phyloP scores from a whole-genome alignment of 208 protist genomes.

The Baffinella frigidus region DNA sequence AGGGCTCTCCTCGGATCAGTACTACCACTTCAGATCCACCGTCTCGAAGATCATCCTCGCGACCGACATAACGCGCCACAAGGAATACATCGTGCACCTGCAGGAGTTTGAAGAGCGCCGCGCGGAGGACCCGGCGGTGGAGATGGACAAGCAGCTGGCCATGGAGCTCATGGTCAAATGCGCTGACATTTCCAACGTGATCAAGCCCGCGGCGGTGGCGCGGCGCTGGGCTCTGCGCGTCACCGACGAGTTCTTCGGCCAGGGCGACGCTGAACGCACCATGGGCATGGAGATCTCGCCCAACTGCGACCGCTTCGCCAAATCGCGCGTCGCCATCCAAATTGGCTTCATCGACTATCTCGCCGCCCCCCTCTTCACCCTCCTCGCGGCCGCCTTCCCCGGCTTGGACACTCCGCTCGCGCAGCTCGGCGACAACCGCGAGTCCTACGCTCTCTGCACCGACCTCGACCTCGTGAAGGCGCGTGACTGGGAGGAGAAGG shows the following conservation, averaged over 20 bases:
- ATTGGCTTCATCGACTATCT: not conserved
- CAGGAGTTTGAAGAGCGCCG: not conserved
- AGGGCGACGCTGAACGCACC: not conserved
- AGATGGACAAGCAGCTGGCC: not conserved
- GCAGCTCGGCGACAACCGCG: not conserved
- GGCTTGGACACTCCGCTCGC: not conserved
- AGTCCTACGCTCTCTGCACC: not conserved
- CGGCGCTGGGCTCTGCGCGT: not conserved
- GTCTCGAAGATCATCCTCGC: slow-evolving; percentile 17
- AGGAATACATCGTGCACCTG: not conserved
- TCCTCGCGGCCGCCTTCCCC: not conserved
- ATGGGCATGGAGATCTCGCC: not conserved
- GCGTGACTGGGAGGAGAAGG: too few species aligned
- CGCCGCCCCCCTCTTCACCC: not conserved
- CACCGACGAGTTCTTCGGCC: slow-evolving; percentile 19
- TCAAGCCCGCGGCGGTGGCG: not conserved
- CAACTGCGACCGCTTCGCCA: not conserved
- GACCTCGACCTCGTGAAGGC: too few species aligned
- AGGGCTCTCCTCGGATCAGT: not conserved
- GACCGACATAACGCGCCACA: slow-evolving; percentile 20
- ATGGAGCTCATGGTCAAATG: not conserved
- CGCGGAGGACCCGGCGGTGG: too few species aligned
- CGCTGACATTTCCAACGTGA: not conserved
- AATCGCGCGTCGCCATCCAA: not conserved
- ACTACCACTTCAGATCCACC: not conserved